Evolutionary conservation across 1,284 basidiomycete species (phyloP).

Genomic region (Pulveroboletus sp.): DNA sequence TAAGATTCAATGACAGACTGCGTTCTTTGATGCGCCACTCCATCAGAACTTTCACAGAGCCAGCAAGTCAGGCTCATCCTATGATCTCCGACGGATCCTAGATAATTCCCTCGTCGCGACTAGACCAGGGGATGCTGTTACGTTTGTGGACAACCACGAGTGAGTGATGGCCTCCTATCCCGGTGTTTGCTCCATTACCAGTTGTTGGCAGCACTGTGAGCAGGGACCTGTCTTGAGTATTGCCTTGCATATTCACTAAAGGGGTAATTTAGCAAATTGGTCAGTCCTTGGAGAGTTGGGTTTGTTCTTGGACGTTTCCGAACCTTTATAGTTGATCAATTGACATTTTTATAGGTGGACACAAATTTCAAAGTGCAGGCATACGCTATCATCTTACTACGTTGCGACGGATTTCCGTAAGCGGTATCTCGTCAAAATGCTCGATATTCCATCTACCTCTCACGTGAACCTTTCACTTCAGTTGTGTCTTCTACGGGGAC

Average conservation of each 20-base stretch:
- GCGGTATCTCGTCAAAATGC: conserved; percentile 31
- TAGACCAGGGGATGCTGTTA: conserved; percentile 71
- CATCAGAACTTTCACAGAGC: conserved; percentile 72
- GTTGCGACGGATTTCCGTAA: conserved; percentile 84
- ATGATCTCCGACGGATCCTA: conserved; percentile 67
- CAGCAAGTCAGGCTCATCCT: conserved; percentile 56
- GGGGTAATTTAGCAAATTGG: conserved; percentile 57
- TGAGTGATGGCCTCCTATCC: conserved; percentile 38
- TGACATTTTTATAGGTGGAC: conserved; percentile 50
- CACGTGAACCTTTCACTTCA: conserved; percentile 31
- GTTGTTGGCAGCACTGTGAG: conserved; percentile 52
- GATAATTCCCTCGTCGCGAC: conserved; percentile 55
- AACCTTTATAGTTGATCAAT: background rate
- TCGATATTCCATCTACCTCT: background rate
- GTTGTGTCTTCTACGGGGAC: conserved; percentile 93
- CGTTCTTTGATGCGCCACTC: conserved; percentile 80
- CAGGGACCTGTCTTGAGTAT: background rate
- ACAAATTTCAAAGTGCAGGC: conserved; percentile 74
- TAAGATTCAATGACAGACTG: conserved; percentile 45
- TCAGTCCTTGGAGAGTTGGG: conserved; percentile 78
- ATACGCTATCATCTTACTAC: conserved; percentile 86
- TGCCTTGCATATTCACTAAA: conserved; percentile 1
- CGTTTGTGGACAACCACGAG: conserved; percentile 86
- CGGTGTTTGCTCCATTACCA: background rate
- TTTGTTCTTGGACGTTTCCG: conserved; percentile 35